Base-by-base conservation (phyloP, 179 eudicot species). In the Beta lomatogona region DNA sequence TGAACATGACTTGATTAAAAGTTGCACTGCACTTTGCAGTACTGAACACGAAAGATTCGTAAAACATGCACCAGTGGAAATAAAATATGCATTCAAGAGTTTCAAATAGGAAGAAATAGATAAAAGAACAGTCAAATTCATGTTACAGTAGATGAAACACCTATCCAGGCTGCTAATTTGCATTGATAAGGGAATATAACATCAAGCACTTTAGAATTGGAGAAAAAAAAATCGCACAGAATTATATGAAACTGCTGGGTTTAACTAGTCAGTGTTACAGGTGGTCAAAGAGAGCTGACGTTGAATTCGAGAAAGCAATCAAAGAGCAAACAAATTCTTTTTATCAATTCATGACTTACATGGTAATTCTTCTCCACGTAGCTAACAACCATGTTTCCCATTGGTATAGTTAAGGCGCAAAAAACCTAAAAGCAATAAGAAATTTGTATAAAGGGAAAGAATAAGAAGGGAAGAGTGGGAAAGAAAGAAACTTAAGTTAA, bases 391-490 rank as follows among this genome's bases (percentile, higher is more conserved):
- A 83, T 78, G 31, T 79, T 87, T 52, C 91, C 97, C 73, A 92
- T 67, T 28, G 98, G 97, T 54, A 92, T 25, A 69, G 98, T 94
- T 72, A 94, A 78, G 45, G 92, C 84, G 77, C 93, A 90, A 52
- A 93, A 87, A 82, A 89, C 77, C 98, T 94, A 89, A 79, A 85
- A 68, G 70, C 44, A 55, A 16, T 25, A 54, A n/a, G 36, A 52
- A 59, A 54, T 68, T 69, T n/a, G 22, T 22, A n/a, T 64, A 46
- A 25, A 67, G 8, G 61, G 67, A 70, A 48, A 41, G 13, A 53
- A 22, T 12, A 3, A 64, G 41, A 11, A 41, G 21, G 52, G 2
- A 72, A 15, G 12, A 52, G 22, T 16, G 36, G 45, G 22, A 53
- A 41, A 11, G 16, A 60, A 28, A 5, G n/a, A 65, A n/a, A 12